Evolutionary conservation across 495 filamentous ascomycete species (phyloP), one percentile per base, ranked within the genome.

Genomic region (Rusavskia elegans): DNA sequence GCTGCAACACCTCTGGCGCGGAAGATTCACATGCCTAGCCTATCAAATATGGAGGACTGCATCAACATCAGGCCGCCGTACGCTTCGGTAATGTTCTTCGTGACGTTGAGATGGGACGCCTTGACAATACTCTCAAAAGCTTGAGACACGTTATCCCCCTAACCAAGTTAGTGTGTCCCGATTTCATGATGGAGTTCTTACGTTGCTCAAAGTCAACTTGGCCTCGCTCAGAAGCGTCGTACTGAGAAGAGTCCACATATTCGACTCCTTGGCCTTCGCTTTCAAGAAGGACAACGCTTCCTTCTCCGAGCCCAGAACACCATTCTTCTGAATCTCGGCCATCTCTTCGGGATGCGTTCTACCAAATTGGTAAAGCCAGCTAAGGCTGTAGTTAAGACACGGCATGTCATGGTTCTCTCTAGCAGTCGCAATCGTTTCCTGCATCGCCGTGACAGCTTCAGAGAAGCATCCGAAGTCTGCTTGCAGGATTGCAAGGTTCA

Each of bases 361-460:
- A 29, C 83, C 82, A 58, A 98, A 90, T 63, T 96, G 89, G 63
- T 93, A 92, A n/a, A 97, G 73, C 93, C 92, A 98, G 63, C 87
- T 94, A 57, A 97, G 77, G 42, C 87, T 86, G 67, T 95, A 96
- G 65, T 95, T 97, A 37, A 98, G 71, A 62, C 93, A 97, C 8
- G 76, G 80, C 74, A 85, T 85, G 58, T 98, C 92, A 53, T 87
- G 81, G 57, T 92, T 92, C 65, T 97, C 92, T 51, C 90, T 73
- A 0, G 92, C 92, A 29, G 87, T 89, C 0, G 87, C 80, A 14
- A 97, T 86, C 2, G 89, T 87, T 64, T 97, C 92, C 54, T 89
- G 77, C 81, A 97, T 93, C 2, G 89, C 87, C 7, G 84, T 80
- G 17, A 96, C 77, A n/a, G 90, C 89, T 68, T 97, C 92, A 39